Base-by-base conservation (phyloP, 2,329 filamentous ascomycete species). In the Fusarium oligoseptatum region DNA sequence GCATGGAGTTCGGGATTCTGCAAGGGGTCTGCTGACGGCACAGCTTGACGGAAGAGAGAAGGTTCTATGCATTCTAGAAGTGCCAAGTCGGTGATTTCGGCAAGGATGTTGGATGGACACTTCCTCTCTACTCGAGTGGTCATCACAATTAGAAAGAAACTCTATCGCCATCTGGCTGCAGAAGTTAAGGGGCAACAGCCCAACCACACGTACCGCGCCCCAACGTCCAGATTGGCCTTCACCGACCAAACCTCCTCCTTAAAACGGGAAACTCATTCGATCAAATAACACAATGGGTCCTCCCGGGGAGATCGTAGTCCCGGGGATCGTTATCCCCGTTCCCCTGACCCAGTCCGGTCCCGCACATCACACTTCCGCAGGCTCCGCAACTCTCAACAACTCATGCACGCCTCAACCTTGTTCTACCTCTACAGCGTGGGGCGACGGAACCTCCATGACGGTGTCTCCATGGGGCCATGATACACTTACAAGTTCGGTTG, bases 331-430 rank as follows among this genome's bases (percentile, higher is more conserved):
- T n/a, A 41, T 60, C 56, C 56, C 22, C 56, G 36, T 39, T 24
- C 36, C 56, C 56, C 56, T 27, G 22, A n/a, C 34, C 22, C 36
- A 60, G 15, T 27, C 17, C 22, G 56, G 56, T 24, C 17, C 56
- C 36, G 56, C 56, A n/a, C 15, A 41, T 60, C 36, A 39, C 36
- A 60, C 56, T 60, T 41, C 56, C 56, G 22, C 24, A 29, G 50
- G 27, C 50, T 34, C 50, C 50, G 50, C 50, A 12, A 10, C 56
- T 39, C 17, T 27, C 17, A 14, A 20, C 36, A 60, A 37, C 34
- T 39, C 36, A 58, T 39, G 22, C 20, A 36, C 20, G 34, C 55
- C 55, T 58, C 55, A 39, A 60, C 56, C 56, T 60, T 60, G 34
- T 60, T 24, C 36, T 10, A 20, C 36, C 10, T 39, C 56, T 4